A percentile compares a stretch with the other conserved stretches of the same genome.
phyloP scores from a whole-genome alignment of 1,284 basidiomycete genomes.

The Papiliotrema laurentii region DNA sequence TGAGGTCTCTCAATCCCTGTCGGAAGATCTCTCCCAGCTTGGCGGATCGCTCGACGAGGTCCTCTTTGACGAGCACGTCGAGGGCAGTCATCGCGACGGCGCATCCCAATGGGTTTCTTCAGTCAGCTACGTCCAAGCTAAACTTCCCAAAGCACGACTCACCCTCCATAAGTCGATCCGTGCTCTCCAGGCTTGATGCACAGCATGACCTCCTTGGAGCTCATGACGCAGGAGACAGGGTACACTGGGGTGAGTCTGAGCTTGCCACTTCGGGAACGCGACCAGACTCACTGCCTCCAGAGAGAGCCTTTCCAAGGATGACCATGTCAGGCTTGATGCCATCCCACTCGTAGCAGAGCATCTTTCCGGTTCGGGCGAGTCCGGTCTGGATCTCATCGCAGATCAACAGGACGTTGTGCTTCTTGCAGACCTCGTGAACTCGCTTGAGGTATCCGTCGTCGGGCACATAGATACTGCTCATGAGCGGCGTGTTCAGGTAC shows the following conservation, averaged over 20 bases:
- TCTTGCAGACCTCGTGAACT: slow-evolving; percentile 79
- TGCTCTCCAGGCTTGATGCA: slow-evolving; percentile 96
- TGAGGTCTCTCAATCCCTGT: slow-evolving; percentile 58
- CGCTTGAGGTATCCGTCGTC: slow-evolving; percentile 78
- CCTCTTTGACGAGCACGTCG: slow-evolving; percentile 80
- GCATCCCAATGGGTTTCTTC: slow-evolving; percentile 87
- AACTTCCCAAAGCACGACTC: slow-evolving; percentile 28
- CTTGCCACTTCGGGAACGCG: not conserved
- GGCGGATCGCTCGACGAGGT: slow-evolving; percentile 72
- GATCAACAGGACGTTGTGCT: slow-evolving; percentile 91
- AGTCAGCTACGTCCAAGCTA: slow-evolving; percentile 8
- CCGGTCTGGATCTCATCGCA: slow-evolving; percentile 97
- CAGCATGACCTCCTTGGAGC: slow-evolving; percentile 85
- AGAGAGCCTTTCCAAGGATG: slow-evolving; percentile 91
- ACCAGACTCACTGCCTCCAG: slow-evolving; percentile 69
- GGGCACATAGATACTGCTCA: slow-evolving; percentile 77
- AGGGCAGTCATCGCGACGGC: slow-evolving; percentile 91
- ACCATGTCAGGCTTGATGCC: slow-evolving; percentile 86
- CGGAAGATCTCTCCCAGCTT: slow-evolving; percentile 79
- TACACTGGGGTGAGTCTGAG: slow-evolving; percentile 59
- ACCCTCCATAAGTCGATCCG: slow-evolving; percentile 93
- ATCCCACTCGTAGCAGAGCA: slow-evolving; percentile 81
- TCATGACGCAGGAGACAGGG: slow-evolving; percentile 91
- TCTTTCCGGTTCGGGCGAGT: slow-evolving; percentile 47
- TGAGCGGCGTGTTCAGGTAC: slow-evolving; percentile 2